Evolutionary conservation across 1,139 yeast genomes (phyloP), one percentile per base, ranked within the genome.

Genomic region (Taphrina populina): DNA sequence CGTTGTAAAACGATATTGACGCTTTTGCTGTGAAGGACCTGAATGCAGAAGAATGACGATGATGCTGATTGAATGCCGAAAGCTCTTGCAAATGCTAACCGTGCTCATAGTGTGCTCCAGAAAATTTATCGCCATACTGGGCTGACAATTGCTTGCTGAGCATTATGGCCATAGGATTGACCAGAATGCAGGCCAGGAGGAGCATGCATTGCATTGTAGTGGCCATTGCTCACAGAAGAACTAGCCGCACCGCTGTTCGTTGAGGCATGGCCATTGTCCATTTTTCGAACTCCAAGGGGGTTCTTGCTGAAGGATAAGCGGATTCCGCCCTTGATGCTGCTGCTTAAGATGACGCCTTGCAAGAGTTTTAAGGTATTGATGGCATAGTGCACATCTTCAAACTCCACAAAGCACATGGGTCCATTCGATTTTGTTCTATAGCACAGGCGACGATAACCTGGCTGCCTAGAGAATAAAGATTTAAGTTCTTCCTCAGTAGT

Each of bases 351-450:
- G 63, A 92, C 78, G 13, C 98, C 98, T 67, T 92, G 92, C 56
- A 92, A 73, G 70, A 88, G 96, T 33, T 95, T 95, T 62, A 92
- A 76, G 0, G 97, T 96, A 64, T 88, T 76, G 0, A 97, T 88
- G 2, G 98, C 98, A 69, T 80, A 87, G 1, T 86, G 83, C 51
- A 92, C 95, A 69, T 90, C 96, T 64, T 92, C 97, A 74, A 92
- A 92, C 72, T 92, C 98, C 57, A 92, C 98, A 76, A 92, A 92
- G 71, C 98, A 92, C 97, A 92, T 92, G 55, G 98, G 98, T 1
- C 98, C 98, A 61, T 74, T 74, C 54, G 73, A 73, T 66, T 74
- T 74, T 43, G 76, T 73, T 63, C 96, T 79, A 75, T 92, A 92
- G 34, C 95, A 86, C 57, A 92, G 76, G 58, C 98, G 76, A 68